Evolutionary conservation across 2,329 filamentous ascomycete genomes (phyloP).

Genomic region (Gremmenia infestans): DNA sequence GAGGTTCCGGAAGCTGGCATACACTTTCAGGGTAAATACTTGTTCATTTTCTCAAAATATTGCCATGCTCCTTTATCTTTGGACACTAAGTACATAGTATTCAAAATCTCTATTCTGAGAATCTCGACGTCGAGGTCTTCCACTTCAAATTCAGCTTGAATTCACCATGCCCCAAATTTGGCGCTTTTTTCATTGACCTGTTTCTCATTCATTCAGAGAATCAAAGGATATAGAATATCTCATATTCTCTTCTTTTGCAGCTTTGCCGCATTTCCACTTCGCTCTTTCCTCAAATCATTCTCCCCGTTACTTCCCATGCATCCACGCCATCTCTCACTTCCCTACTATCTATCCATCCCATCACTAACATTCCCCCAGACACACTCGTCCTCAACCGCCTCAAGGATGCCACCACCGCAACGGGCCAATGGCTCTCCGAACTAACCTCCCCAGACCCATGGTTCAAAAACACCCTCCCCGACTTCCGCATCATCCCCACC

Average conservation of each 20-base stretch:
- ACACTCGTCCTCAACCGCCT: slow-evolving; percentile 45
- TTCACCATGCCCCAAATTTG: too few relatives aligned
- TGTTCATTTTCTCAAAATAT: neutral
- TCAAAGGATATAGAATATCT: neutral
- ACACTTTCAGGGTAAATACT: slow-evolving; percentile 62
- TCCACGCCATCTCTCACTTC: neutral
- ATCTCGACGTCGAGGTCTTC: too few relatives aligned
- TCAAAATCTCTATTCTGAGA: too few relatives aligned
- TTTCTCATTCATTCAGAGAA: neutral
- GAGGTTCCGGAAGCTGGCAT: slow-evolving; percentile 73
- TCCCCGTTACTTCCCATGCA: neutral
- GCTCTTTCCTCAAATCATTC: too few relatives aligned
- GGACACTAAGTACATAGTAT: too few relatives aligned
- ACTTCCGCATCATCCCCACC: slow-evolving; percentile 59
- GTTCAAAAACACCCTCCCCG: slow-evolving; percentile 66
- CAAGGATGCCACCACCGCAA: slow-evolving; percentile 19
- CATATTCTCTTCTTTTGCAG: too few relatives aligned
- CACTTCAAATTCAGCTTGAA: too few relatives aligned
- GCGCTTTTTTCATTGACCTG: neutral
- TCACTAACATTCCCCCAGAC: slow-evolving; percentile 31
- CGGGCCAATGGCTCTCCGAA: slow-evolving; percentile 50
- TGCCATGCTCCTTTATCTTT: neutral
- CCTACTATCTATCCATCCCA: neutral
- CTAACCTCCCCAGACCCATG: slow-evolving; percentile 65
- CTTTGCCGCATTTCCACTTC: too few relatives aligned